These are phyloP conservation scores for Vitis rotundifolia DNA, from an alignment of 164 flowering plant genomes.

Conservation along the genomic window DNA sequence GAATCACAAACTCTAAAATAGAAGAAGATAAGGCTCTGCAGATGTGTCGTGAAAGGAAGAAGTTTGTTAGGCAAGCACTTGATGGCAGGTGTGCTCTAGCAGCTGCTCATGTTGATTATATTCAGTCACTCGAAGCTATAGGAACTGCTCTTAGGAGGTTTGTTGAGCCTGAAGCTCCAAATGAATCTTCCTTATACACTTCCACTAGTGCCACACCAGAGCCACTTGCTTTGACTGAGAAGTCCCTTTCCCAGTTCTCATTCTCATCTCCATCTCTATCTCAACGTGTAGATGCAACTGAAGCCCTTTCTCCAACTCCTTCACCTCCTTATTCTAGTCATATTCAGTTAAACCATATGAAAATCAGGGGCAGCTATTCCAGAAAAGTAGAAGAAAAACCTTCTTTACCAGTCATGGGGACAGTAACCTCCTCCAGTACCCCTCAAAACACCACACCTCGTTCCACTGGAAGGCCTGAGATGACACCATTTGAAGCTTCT, in stretches of 20 bases:
- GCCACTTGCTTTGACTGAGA: conserved; percentile 62
- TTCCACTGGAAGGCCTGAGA: conserved; percentile 44
- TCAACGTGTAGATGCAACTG: conserved; percentile 51
- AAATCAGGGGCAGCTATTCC: conserved; percentile 45
- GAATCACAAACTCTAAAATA: conserved; percentile 65
- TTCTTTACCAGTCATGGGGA: conserved; percentile 38
- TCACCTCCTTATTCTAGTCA: conserved; percentile 59
- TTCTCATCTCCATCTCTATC: conserved; percentile 65
- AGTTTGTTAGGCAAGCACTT: conserved; percentile 76
- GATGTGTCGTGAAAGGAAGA: conserved; percentile 90
- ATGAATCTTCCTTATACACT: conserved; percentile 62
- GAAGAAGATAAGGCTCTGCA: conserved; percentile 87
- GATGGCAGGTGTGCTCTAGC: conserved; percentile 89
- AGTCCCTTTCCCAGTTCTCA: conserved; percentile 68
- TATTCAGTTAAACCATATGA: conserved; percentile 68
- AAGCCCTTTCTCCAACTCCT: conserved; percentile 59
- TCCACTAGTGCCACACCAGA: conserved; percentile 78
- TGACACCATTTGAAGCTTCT: conserved; percentile 38
- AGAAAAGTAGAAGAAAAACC: conserved; percentile 73
- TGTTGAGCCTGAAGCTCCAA: conserved; percentile 64
- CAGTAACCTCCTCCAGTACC: conserved; percentile 52
- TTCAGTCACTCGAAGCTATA: conserved; percentile 58
- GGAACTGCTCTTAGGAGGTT: conserved; percentile 77
- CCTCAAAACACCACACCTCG: conserved; percentile 46
- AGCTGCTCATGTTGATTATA: conserved; percentile 72